Base-by-base conservation (phyloP, 768 basidiomycete species). In the Hygrophorus russula region DNA sequence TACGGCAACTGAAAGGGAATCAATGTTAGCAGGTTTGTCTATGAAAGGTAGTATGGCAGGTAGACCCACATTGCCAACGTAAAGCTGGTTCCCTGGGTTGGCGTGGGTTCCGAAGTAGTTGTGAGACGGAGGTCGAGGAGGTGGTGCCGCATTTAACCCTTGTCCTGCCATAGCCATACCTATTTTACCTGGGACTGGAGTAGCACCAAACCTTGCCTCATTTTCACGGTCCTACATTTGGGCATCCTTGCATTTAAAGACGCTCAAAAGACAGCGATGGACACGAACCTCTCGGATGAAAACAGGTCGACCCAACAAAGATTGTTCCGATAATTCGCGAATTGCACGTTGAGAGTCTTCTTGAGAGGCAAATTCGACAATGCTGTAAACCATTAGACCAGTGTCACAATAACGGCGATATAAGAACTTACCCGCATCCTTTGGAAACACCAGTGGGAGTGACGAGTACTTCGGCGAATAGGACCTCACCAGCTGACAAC, bases 391-490 rank as follows among this genome's bases (percentile, higher is more conserved):
- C 3, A 20, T 56, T 7, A 57, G 39, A 39, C 0, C n/a, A 28
- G 31, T 39, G 10, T 66, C 49, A 28, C 36, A 19, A 19, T 20
- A 32, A 34, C 9, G 34, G 29, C 32, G 14, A 29, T 12, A 47
- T 30, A 37, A 12, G 35, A 5, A 76, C 93, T 66, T 56, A 97
- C 96, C 94, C 94, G 81, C 94, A 99, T 61, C 94, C 94, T 64
- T 99, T 99, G 18, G 93, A 97, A 43, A 94, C 78, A 24, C 94
- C 94, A 15, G 87, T 93, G 12, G 94, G 94, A 5, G 96, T 96
- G 54, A 92, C 72, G 58, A 99, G 80, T 55, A 99, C 91, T 81
- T 99, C 94, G 77, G 94, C 88, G 80, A 99, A 99, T 65, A 94
- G 82, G 61, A 97, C 93, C 74, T 93, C 92, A 75, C 94, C 94